Evolutionary conservation across 176 grass and related monocot species (phyloP), one percentile per base, ranked within the genome.

Genomic region (Bonia amplexicaulis): DNA sequence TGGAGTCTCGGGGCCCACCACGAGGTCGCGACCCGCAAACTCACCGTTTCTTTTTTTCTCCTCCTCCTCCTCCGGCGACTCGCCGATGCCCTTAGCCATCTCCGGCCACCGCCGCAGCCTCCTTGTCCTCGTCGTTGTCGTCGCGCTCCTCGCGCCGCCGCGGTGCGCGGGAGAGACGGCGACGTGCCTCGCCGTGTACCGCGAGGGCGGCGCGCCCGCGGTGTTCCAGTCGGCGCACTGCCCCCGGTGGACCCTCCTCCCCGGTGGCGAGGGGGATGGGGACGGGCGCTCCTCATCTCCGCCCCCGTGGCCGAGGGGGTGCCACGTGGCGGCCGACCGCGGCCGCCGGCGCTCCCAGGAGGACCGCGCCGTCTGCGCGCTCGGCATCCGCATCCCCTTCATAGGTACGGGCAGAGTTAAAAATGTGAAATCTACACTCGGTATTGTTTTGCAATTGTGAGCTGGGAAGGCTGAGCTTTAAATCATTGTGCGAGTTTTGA

Each of bases 311-410:
- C 89, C 82, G 40, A 82, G 42, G 12, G 86, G 80, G 41, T 98
- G 96, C 77, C 91, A 93, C 54, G 73, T 91, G 12, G 85, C 93
- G 48, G 22, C 80, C 31, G 68, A 90, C 64, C 89, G 89, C 66
- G 96, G 96, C 8, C 78, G 91, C 48, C 88, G 96, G 15, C 87
- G 85, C 10, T 92, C 91, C 14, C 96, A 95, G 87, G 96, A 98
- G 90, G 96, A 95, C 70, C 91, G 90, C 46, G 81, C 81, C 46
- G 27, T 98, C 45, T 98, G 94, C 25, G 89, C 91, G 26, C 88
- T 98, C n/a, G 88, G 93, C 77, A 88, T 98, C 76, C 89, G 91
- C 60, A 95, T 98, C 62, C 96, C 96, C 68, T 95, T 98, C 80
- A 57, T 93, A 80, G 93, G 85, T 93, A 87, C 57, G 25, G 5